These are phyloP conservation scores for Verticillium nubilum DNA, from an alignment of 2,329 filamentous ascomycete species.

Conservation along the genomic window DNA sequence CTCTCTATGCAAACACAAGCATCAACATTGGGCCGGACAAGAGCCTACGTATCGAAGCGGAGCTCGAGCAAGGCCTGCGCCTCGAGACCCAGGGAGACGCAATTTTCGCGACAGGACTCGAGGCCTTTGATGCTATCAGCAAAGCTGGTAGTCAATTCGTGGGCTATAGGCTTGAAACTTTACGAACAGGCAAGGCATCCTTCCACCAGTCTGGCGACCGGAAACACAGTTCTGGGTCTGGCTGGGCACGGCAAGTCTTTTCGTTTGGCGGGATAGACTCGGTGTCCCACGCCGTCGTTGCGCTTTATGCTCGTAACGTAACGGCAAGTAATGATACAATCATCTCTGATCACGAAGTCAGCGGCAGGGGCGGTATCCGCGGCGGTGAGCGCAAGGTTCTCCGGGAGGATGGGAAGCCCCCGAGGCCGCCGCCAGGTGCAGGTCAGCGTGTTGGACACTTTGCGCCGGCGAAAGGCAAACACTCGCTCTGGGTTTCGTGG, in stretches of 20 bases:
- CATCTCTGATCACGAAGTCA: conserved; percentile 38
- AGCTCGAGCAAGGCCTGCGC: conserved; percentile 34
- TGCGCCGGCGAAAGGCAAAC: conserved; percentile 3
- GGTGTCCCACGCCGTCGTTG: conserved; percentile 14
- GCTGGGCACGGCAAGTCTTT: conserved; percentile 52
- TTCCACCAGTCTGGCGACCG: conserved; percentile 44
- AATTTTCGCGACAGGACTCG: conserved; percentile 53
- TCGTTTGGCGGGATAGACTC: conserved; percentile 40
- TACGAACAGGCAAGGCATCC: conserved; percentile 50
- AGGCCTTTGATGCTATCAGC: conserved; percentile 41
- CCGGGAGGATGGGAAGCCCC: background rate
- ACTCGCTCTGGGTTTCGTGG: conserved; percentile 1
- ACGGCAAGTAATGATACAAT: conserved; percentile 48
- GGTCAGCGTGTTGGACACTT: conserved; percentile 1
- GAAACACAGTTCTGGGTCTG: conserved; percentile 43
- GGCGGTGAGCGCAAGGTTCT: background rate
- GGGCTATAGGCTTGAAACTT: conserved; percentile 36
- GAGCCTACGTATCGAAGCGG: conserved; percentile 39
- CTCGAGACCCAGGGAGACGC: conserved; percentile 29
- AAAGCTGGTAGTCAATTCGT: conserved; percentile 8
- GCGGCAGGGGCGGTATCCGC: conserved; percentile 1
- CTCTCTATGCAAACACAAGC: conserved; percentile 51
- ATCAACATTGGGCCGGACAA: conserved; percentile 34
- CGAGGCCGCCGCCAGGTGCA: background rate
- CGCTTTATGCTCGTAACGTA: conserved; percentile 55